Evolutionary conservation across 192 early-diverging fungal species (phyloP).

Genomic region (Gaertneriomyces sp.): DNA sequence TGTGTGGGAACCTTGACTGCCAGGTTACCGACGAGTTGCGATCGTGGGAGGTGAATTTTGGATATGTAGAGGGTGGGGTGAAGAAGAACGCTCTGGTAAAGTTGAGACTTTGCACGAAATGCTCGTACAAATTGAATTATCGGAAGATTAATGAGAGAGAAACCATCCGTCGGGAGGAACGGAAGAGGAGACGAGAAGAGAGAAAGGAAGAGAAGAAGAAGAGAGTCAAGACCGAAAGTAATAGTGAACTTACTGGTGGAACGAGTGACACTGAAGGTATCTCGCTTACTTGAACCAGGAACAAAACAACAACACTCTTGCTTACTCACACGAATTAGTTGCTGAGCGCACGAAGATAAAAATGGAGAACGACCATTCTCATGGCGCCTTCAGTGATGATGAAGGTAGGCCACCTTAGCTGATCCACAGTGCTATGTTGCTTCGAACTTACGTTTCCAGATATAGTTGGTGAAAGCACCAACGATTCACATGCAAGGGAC

Average conservation of each 20-base stretch:
- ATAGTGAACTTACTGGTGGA: conserved; percentile 6
- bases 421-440: no score
- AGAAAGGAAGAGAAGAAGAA: conserved; percentile 9
- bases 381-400: conserved; percentile 15
- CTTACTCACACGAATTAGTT: background rate
- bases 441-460: no score
- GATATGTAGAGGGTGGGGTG: conserved; percentile 66
- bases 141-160: conserved; percentile 52
- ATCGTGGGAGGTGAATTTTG: conserved; percentile 87
- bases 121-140: conserved; percentile 72
- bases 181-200: conserved; percentile 16
- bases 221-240: background rate
- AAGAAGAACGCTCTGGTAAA: conserved; percentile 82
- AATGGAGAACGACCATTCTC: background rate
- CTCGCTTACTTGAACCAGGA: conserved; percentile 2
- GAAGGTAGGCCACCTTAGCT: conserved; percentile 13
- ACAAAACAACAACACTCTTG: background rate
- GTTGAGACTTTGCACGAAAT: conserved; percentile 65
- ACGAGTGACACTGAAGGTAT: background rate
- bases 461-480: no score
- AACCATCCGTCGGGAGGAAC: conserved; percentile 21
- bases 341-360: background rate
- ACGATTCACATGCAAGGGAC: no score
- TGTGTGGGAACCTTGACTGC: conserved; percentile 57
- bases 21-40: conserved; percentile 43